Percentiles rank a stretch among this genome's conserved stretches.
Evolutionary conservation across 1,284 basidiomycete species (phyloP).

Genomic region (Sporisorium scitamineum): DNA sequence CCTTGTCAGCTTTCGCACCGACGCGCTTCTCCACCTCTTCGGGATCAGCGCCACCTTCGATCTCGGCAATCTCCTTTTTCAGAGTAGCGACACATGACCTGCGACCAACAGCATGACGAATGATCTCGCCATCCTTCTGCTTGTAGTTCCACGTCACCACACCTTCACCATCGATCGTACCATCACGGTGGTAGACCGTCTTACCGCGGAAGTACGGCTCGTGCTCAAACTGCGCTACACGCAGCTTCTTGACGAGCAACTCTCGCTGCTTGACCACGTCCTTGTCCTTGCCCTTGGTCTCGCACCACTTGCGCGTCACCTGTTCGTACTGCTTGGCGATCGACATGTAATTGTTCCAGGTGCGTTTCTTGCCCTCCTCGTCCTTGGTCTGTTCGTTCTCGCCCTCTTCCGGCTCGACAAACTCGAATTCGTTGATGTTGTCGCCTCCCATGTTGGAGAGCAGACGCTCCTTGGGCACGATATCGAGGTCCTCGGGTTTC

Average conservation of each 20-base stretch:
- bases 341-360: slow-evolving; percentile 60
- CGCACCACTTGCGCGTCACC: slow-evolving; percentile 66
- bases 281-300: slow-evolving; percentile 48
- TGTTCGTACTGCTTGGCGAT: slow-evolving; percentile 65
- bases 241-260: slow-evolving; percentile 66
- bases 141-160: slow-evolving; percentile 64
- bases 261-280: slow-evolving; percentile 54
- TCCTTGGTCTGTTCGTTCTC: slow-evolving; percentile 68
- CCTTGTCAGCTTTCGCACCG: slow-evolving; percentile 25
- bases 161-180: slow-evolving; percentile 67
- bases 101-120: slow-evolving; percentile 62
- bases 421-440: slow-evolving; percentile 50
- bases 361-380: slow-evolving; percentile 59
- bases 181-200: slow-evolving; percentile 67
- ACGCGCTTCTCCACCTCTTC: slow-evolving; percentile 35
- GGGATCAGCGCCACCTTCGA: slow-evolving; percentile 42
- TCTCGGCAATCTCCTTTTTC: slow-evolving; percentile 59
- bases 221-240: slow-evolving; percentile 67
- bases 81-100: slow-evolving; percentile 51
- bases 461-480: slow-evolving; percentile 59
- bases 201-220: slow-evolving; percentile 68
- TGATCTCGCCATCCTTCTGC: slow-evolving; percentile 59
- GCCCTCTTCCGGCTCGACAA: slow-evolving; percentile 53
- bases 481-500: slow-evolving; percentile 62
- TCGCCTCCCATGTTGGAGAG: slow-evolving; percentile 52